Evolutionary conservation across 1,284 basidiomycete genomes (phyloP), one percentile per base, ranked within the genome.

Genomic region (Sanghuangporus sanghuang): DNA sequence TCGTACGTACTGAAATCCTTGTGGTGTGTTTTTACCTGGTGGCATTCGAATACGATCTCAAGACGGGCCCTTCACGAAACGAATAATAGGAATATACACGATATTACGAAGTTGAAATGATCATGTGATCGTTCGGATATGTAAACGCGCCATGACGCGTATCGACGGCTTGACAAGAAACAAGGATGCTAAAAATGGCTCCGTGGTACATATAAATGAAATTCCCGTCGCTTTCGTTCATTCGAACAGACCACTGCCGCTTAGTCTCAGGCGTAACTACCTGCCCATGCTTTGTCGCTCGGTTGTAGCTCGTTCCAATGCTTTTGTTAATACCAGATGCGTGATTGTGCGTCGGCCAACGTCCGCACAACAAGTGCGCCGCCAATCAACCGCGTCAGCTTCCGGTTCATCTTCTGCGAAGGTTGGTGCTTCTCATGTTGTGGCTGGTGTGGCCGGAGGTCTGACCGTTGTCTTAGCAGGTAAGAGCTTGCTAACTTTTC

Each of bases 361-460:
- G 23, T 4, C 12, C 6, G 40, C 40, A 11, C 40, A n/a, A 11
- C 40, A n/a, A n/a, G 40, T 27, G 23, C 59, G 59, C 39, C 54
- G 54, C 32, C 59, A 61, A 23, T 61, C 59, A 11, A 54, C 50
- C 2, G 14, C 38, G 11, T 44, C 57, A 46, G 16, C 44, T 6
- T 46, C 61, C 6, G n/a, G 44, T 6, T 27, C 62, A 38, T 32
- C 55, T 6, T 44, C 49, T 6, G 16, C 2, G 23, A 3, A 6
- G 3, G 46, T 21, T 42, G n/a, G 27, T 18, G 18, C 57, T 1
- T 67, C 71, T 2, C 69, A 73, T 53, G 11, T 76, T 36, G 71
- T 68, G 2, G 71, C 77, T 0, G 77, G 76, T 32, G 57, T 76
- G 1, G 73, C 73, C 6, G 77, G 77, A 8, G 77, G 77, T 14